Percentiles rank a stretch among this genome's conserved stretches.
These are phyloP conservation scores for Sugiyamaella grinbergsii DNA, from an alignment of 1,139 yeast genomes.

Conservation along the genomic window DNA sequence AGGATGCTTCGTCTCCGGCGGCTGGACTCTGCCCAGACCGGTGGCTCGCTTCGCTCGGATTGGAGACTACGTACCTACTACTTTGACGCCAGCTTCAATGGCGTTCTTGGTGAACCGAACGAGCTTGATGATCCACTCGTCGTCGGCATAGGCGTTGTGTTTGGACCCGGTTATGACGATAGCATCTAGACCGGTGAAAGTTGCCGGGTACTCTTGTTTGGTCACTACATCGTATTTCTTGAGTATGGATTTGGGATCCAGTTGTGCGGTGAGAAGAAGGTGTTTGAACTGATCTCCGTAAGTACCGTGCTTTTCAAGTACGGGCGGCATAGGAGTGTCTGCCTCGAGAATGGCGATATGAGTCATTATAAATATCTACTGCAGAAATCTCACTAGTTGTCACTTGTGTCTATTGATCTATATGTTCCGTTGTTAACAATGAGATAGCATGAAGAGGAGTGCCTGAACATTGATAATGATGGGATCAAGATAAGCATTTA, in stretches of 20 bases:
- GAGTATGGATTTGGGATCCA: slow-evolving; percentile 32
- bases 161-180: slow-evolving; percentile 68
- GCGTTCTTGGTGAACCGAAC: slow-evolving; percentile 44
- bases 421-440: no score
- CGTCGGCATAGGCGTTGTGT: slow-evolving; percentile 57
- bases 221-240: slow-evolving; percentile 52
- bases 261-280: slow-evolving; percentile 38
- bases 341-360: slow-evolving; percentile 19
- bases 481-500: background rate
- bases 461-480: background rate
- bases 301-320: slow-evolving; percentile 35
- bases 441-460: no score
- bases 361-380: slow-evolving; percentile 6
- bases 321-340: slow-evolving; percentile 37
- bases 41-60: background rate
- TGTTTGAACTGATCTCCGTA: slow-evolving; percentile 43
- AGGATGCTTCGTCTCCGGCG: slow-evolving; percentile 29
- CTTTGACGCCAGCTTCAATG: slow-evolving; percentile 36
- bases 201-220: slow-evolving; percentile 46
- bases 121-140: slow-evolving; percentile 56
- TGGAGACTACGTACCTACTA: slow-evolving; percentile 29
- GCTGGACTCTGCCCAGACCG: slow-evolving; percentile 4
- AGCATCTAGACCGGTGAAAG: slow-evolving; percentile 46
- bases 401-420: background rate
- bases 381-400: background rate